phyloP scores from a whole-genome alignment of 306 rosid genomes.

The Hippophae rhamnoides region DNA sequence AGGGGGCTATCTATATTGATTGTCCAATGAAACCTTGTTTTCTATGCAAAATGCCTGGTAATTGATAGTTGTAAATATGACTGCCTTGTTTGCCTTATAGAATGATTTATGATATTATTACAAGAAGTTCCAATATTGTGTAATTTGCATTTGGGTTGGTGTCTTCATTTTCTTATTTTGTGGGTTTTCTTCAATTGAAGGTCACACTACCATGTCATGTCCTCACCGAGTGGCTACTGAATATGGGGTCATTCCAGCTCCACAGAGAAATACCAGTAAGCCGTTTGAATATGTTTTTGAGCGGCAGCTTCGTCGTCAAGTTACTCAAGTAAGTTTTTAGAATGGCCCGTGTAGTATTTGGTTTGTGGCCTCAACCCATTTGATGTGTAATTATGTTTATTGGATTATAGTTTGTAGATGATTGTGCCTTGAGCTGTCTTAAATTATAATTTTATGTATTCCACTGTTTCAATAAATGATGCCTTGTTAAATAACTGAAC shows the following conservation, averaged over 20 bases:
- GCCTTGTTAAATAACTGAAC: background rate
- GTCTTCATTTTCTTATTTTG: background rate
- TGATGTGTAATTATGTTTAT: constrained; percentile 4
- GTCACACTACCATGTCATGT: constrained; percentile 86
- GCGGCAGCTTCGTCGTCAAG: constrained; percentile 58
- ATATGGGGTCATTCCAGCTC: constrained; percentile 76
- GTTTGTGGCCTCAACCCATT: background rate
- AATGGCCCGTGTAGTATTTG: background rate
- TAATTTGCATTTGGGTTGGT: background rate
- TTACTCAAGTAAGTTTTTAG: constrained; percentile 41
- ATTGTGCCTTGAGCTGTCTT: background rate
- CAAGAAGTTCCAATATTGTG: background rate
- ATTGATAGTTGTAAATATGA: background rate
- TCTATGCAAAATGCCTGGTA: constrained; percentile 92
- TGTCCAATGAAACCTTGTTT: constrained; percentile 99
- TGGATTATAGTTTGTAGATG: constrained; percentile 1
- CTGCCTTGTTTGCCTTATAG: background rate
- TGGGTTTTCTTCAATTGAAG: constrained; percentile 36
- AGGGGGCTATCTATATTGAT: constrained; percentile 91
- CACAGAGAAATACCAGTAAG: constrained; percentile 45
- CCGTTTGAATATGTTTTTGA: constrained; percentile 68
- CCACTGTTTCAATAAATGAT: background rate
- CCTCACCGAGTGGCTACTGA: constrained; percentile 79
- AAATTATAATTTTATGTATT: background rate
- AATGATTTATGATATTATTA: background rate